These are phyloP conservation scores for Zymoseptoria pseudotritici DNA, from an alignment of 2,329 filamentous ascomycete genomes.

Conservation along the genomic window DNA sequence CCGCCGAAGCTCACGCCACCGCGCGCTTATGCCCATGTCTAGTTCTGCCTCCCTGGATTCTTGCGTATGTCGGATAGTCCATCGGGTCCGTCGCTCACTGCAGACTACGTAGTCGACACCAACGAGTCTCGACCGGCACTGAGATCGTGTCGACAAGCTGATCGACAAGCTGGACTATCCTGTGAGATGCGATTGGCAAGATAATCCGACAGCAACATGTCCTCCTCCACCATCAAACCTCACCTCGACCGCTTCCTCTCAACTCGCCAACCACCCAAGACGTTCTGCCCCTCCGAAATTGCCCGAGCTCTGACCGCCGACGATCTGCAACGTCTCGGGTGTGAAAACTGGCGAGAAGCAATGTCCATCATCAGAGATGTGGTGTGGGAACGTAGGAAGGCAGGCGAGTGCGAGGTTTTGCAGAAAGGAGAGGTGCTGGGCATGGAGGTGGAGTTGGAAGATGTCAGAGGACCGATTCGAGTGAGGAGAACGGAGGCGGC, in stretches of 20 bases:
- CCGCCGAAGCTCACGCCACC: background rate
- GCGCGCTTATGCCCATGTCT: background rate
- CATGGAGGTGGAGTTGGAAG: slow-evolving; percentile 24
- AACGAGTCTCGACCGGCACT: no score
- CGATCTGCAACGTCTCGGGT: slow-evolving; percentile 32
- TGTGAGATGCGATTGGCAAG: no score
- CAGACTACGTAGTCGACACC: no score
- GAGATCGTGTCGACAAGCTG: no score
- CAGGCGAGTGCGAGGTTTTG: slow-evolving; percentile 41
- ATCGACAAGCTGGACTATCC: no score
- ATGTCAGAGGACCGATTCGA: slow-evolving; percentile 43
- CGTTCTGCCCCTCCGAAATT: slow-evolving; percentile 47
- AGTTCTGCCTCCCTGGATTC: background rate
- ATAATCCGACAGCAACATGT: no score
- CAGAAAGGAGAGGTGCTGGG: slow-evolving; percentile 40
- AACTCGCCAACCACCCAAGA: slow-evolving; percentile 38
- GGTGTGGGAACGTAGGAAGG: slow-evolving; percentile 36
- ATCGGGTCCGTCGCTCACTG: no score
- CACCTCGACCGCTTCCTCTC: slow-evolving; percentile 18
- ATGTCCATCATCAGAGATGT: slow-evolving; percentile 40
- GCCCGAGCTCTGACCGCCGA: slow-evolving; percentile 37
- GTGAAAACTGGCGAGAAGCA: slow-evolving; percentile 38
- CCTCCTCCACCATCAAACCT: slow-evolving; percentile 11
- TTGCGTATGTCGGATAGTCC: background rate
- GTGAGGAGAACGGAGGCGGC: slow-evolving; percentile 24